Conservation (phyloP, 192 early-diverging fungal species). For the Entophlyctis luteolus region DNA sequence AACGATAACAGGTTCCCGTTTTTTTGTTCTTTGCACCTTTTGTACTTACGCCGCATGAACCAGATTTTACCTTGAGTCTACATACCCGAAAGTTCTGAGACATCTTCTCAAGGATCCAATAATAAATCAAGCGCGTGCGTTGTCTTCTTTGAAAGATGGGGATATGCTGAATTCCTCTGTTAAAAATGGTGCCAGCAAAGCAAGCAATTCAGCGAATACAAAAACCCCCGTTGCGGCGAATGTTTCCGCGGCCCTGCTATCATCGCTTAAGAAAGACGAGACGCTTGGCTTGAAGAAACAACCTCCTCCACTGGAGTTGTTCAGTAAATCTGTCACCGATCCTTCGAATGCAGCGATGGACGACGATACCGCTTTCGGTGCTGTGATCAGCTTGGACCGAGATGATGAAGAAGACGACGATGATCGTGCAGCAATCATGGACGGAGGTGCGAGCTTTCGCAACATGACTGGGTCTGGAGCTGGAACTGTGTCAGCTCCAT, state of each 20-base stretch:
- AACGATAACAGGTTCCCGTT: constrained; percentile 73
- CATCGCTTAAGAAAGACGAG: background rate
- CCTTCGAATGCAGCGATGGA: constrained; percentile 20
- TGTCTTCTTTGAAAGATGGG: too few relatives aligned
- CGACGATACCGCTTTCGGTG: constrained; percentile 46
- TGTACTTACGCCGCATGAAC: background rate
- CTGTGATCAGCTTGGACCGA: constrained; percentile 53
- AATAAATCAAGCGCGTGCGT: constrained; percentile 65
- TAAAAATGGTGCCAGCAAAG: too few relatives aligned
- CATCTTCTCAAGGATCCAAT: constrained; percentile 72
- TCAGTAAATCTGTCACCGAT: background rate
- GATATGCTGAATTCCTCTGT: too few relatives aligned
- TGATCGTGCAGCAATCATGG: constrained; percentile 8
- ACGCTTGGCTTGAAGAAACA: background rate
- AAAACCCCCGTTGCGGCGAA: too few relatives aligned
- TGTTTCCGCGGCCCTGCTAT: background rate
- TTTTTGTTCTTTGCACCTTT: background rate
- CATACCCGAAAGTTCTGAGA: constrained; percentile 82
- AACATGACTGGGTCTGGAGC: constrained; percentile 1
- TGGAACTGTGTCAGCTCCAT: background rate
- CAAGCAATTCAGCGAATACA: too few relatives aligned
- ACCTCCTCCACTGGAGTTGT: constrained; percentile 10
- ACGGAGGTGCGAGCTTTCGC: background rate
- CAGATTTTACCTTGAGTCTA: constrained; percentile 90
- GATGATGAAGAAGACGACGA: constrained; percentile 54